phyloP scores from a whole-genome alignment of 2,329 filamentous ascomycete genomes.

The Curvularia eragrostidis region DNA sequence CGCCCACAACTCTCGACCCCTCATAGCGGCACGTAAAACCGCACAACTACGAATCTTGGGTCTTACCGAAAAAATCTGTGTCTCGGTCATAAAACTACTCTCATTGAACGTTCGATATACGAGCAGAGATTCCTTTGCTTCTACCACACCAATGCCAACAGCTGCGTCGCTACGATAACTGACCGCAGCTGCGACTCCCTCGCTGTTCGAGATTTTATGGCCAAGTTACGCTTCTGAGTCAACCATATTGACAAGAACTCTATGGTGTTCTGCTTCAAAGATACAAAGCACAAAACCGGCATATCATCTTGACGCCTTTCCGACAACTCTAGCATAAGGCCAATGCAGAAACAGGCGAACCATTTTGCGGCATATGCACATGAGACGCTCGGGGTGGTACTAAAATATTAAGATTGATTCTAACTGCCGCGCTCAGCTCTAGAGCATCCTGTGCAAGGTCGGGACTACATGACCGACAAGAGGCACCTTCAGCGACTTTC shows the following conservation, averaged over 20 bases:
- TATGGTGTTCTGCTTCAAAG: constrained; percentile 81
- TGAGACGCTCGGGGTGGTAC: constrained; percentile 74
- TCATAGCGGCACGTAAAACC: constrained; percentile 83
- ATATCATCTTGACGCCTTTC: constrained; percentile 74
- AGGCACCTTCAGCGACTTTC: too few relatives aligned
- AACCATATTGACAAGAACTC: constrained; percentile 79
- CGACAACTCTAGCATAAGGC: constrained; percentile 79
- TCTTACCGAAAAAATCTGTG: constrained; percentile 81
- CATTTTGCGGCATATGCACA: constrained; percentile 84
- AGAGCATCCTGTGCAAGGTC: too few relatives aligned
- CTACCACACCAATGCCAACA: constrained; percentile 86
- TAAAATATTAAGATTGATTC: too few relatives aligned
- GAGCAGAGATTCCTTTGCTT: constrained; percentile 82
- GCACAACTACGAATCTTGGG: constrained; percentile 86
- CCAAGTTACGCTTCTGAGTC: constrained; percentile 80
- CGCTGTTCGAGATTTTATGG: constrained; percentile 78
- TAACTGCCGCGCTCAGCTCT: too few relatives aligned
- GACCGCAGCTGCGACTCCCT: constrained; percentile 73
- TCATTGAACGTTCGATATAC: constrained; percentile 70
- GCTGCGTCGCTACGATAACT: constrained; percentile 82
- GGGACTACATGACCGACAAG: too few relatives aligned
- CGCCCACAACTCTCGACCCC: constrained; percentile 65
- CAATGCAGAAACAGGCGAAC: constrained; percentile 79
- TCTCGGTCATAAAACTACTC: constrained; percentile 29
- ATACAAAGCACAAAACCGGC: constrained; percentile 76